Evolutionary conservation across 805 yeast species (phyloP).

Genomic region (Nakazawaea holstii): DNA sequence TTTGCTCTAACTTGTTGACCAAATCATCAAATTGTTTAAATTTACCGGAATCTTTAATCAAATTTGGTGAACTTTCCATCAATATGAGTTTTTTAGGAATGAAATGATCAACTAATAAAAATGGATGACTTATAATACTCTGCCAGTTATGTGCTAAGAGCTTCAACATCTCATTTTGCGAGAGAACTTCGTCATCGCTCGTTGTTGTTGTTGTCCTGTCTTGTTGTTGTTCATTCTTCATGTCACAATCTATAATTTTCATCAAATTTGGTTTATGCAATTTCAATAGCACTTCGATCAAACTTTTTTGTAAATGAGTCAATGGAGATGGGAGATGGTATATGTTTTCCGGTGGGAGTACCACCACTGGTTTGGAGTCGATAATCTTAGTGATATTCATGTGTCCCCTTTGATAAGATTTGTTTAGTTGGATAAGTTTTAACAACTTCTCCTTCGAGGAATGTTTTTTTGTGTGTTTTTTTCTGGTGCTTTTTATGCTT

Average conservation of each 20-base stretch:
- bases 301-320: slow-evolving; percentile 37
- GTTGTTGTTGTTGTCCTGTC: background rate
- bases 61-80: slow-evolving; percentile 56
- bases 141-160: slow-evolving; percentile 40
- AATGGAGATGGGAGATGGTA: slow-evolving; percentile 36
- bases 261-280: slow-evolving; percentile 28
- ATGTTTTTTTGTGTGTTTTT: background rate
- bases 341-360: slow-evolving; percentile 6
- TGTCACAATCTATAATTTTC: slow-evolving; percentile 1
- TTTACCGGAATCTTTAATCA: slow-evolving; percentile 54
- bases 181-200: slow-evolving; percentile 13
- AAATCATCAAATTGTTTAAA: slow-evolving; percentile 48
- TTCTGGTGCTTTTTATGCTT: background rate
- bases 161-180: slow-evolving; percentile 25
- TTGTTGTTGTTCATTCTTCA: background rate
- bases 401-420: background rate
- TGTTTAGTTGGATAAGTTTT: too few relatives aligned
- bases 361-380: background rate
- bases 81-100: slow-evolving; percentile 65
- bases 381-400: slow-evolving; percentile 7
- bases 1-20: slow-evolving; percentile 27
- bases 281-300: slow-evolving; percentile 36
- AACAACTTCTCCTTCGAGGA: too few relatives aligned
- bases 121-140: slow-evolving; percentile 60
- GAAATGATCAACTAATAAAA: slow-evolving; percentile 69